These are phyloP conservation scores for Tetrahymena malaccensis DNA, from an alignment of 73 alveolate species.

Conservation along the genomic window DNA sequence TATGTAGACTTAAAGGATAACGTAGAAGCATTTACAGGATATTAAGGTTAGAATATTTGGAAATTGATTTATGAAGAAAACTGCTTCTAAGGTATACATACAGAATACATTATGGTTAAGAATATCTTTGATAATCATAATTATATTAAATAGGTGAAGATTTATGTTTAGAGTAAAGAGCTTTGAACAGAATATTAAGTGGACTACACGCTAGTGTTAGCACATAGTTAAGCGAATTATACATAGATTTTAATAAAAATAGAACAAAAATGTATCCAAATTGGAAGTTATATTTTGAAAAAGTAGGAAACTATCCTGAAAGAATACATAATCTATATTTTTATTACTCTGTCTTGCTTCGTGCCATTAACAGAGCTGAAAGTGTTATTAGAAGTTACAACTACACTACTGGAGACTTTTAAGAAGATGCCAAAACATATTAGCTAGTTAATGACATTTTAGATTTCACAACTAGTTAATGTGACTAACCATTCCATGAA, in stretches of 20 bases:
- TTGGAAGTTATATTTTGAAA: slow-evolving; percentile 58
- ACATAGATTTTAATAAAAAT: slow-evolving; percentile 52
- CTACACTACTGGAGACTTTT: slow-evolving; percentile 55
- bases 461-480: slow-evolving; percentile 20
- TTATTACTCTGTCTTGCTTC: slow-evolving; percentile 69
- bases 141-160: slow-evolving; percentile 5
- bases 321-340: slow-evolving; percentile 71
- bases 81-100: slow-evolving; percentile 61
- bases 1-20: slow-evolving; percentile 66
- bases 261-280: slow-evolving; percentile 44
- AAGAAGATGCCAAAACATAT: slow-evolving; percentile 56
- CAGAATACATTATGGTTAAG: neutral
- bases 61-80: slow-evolving; percentile 85
- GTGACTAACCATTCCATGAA: slow-evolving; percentile 63
- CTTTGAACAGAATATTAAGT: slow-evolving; percentile 66
- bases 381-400: slow-evolving; percentile 55
- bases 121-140: neutral
- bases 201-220: slow-evolving; percentile 79
- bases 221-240: slow-evolving; percentile 70
- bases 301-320: slow-evolving; percentile 76
- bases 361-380: slow-evolving; percentile 68
- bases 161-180: slow-evolving; percentile 81
- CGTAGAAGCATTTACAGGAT: slow-evolving; percentile 86
- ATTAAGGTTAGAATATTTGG: slow-evolving; percentile 89
- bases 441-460: slow-evolving; percentile 55